These are phyloP conservation scores for Candida easanensis DNA, from an alignment of 805 yeast genomes.

Conservation along the genomic window DNA sequence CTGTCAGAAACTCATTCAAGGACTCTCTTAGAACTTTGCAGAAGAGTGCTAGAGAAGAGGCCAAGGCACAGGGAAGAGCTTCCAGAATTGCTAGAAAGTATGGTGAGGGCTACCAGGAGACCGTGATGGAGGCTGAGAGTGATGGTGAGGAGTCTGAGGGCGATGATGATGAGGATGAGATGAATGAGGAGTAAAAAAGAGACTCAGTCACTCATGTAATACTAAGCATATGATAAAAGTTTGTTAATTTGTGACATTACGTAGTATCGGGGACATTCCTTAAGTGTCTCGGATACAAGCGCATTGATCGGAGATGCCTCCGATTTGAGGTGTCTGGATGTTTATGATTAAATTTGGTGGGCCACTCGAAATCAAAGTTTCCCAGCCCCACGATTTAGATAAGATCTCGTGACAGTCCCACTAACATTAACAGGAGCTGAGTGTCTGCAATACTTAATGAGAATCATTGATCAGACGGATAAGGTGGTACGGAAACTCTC, in stretches of 20 bases:
- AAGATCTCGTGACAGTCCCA: too few species aligned
- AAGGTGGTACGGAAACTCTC: conserved; percentile 4
- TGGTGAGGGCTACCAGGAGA: conserved; percentile 46
- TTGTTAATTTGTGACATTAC: too few species aligned
- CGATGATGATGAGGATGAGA: conserved; percentile 31
- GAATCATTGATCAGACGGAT: conserved; percentile 8
- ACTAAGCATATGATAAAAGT: background rate
- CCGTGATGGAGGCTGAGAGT: conserved; percentile 60
- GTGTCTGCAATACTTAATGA: too few species aligned
- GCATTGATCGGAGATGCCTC: too few species aligned
- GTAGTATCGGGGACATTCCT: too few species aligned
- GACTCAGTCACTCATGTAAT: too few species aligned
- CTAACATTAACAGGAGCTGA: too few species aligned
- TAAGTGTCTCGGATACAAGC: too few species aligned
- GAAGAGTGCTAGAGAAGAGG: conserved; percentile 53
- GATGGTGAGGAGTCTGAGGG: conserved; percentile 61
- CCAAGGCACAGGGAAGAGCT: conserved; percentile 52
- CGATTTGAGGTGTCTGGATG: too few species aligned
- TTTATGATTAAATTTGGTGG: too few species aligned
- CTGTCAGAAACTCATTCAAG: conserved; percentile 70
- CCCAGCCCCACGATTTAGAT: too few species aligned
- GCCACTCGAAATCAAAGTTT: too few species aligned
- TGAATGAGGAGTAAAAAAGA: conserved; percentile 1
- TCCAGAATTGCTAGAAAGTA: conserved; percentile 79
- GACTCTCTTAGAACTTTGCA: conserved; percentile 56